Evolutionary conservation across 2,329 filamentous ascomycete species (phyloP).

Genomic region (Erysiphe neolycopersici): DNA sequence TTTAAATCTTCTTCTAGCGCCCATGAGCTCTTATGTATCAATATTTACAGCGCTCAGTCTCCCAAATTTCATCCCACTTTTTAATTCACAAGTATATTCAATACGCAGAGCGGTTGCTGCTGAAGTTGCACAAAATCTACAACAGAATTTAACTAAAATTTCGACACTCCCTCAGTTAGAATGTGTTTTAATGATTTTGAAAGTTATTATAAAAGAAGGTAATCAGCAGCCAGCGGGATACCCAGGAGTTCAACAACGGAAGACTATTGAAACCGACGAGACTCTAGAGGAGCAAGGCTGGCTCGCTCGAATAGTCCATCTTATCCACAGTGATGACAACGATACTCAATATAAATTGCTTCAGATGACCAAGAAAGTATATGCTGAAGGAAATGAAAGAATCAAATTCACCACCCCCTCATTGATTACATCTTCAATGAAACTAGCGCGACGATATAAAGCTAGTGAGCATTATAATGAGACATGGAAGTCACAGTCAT

Average conservation of each 20-base stretch:
- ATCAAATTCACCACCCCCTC: constrained; percentile 91
- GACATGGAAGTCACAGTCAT: constrained; percentile 46
- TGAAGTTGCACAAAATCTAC: constrained; percentile 58
- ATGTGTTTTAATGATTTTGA: constrained; percentile 65
- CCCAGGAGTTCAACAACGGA: constrained; percentile 51
- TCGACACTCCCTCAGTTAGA: constrained; percentile 56
- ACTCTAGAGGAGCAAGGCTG: constrained; percentile 95
- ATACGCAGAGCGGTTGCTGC: constrained; percentile 77
- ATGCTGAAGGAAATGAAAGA: constrained; percentile 74
- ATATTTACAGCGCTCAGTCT: constrained; percentile 90
- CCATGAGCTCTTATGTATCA: constrained; percentile 69
- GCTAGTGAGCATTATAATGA: constrained; percentile 64
- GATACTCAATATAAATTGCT: constrained; percentile 86
- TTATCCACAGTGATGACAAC: constrained; percentile 61
- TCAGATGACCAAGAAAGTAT: constrained; percentile 66
- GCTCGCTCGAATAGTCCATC: constrained; percentile 76
- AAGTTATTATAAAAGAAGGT: constrained; percentile 82
- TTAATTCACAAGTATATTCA: constrained; percentile 77
- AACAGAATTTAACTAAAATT: constrained; percentile 60
- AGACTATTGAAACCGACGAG: constrained; percentile 73
- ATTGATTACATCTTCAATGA: constrained; percentile 69
- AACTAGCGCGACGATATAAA: constrained; percentile 73
- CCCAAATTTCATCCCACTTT: constrained; percentile 71
- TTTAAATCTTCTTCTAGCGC: constrained; percentile 68
- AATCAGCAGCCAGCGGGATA: constrained; percentile 65